Conservation (phyloP, 192 early-diverging fungal species). For the Backusella tarrabulga region DNA sequence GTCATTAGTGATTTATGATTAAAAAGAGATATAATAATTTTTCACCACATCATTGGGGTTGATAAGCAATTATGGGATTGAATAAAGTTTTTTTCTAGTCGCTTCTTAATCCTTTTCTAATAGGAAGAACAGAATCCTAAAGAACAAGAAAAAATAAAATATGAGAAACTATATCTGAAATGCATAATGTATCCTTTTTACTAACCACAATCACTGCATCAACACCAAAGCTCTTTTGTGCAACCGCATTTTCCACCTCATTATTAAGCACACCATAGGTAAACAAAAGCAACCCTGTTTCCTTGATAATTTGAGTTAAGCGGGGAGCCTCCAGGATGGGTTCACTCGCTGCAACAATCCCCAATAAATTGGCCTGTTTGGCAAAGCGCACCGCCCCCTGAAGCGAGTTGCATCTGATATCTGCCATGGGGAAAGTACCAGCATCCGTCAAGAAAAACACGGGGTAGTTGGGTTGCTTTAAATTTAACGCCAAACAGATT, state of each 20-base stretch:
- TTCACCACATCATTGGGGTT: background rate
- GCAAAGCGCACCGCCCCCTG: conserved; percentile 78
- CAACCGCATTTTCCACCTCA: conserved; percentile 59
- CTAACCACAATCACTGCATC: conserved; percentile 83
- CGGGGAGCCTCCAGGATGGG: conserved; percentile 77
- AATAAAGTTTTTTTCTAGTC: background rate
- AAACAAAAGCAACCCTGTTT: conserved; percentile 66
- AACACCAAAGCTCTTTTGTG: conserved; percentile 74
- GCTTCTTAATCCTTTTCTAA: background rate
- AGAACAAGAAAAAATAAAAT: background rate
- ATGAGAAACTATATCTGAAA: background rate
- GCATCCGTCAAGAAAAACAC: conserved; percentile 89
- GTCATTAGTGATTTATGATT: background rate
- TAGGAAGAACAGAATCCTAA: conserved; percentile 9
- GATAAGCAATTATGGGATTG: background rate
- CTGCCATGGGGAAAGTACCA: conserved; percentile 69
- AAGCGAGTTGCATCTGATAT: conserved; percentile 79
- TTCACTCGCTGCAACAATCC: conserved; percentile 73
- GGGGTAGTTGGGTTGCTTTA: conserved; percentile 86
- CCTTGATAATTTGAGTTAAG: conserved; percentile 67
- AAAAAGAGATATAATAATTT: background rate
- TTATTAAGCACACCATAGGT: conserved; percentile 85
- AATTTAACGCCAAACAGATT: conserved; percentile 73
- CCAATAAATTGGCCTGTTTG: conserved; percentile 65
- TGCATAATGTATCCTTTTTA: background rate